Conservation (phyloP, 768 basidiomycete genomes). For the Termitomyces sp. region DNA sequence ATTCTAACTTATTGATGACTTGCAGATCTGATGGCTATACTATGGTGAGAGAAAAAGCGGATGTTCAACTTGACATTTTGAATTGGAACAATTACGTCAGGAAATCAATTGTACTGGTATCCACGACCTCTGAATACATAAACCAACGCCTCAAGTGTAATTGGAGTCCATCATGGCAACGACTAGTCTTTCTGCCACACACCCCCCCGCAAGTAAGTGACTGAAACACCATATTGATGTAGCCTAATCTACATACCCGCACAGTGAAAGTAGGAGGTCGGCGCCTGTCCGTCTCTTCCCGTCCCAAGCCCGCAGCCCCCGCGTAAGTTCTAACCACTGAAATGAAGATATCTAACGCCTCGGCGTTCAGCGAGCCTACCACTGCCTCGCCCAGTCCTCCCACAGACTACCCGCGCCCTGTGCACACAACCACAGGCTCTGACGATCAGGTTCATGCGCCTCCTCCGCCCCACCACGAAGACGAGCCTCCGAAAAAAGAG, state of each 20-base stretch:
- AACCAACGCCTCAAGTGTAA: neutral
- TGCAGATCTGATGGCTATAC: too few relatives aligned
- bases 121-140: neutral
- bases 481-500: slow-evolving; percentile 43
- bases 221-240: neutral
- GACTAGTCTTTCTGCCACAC: slow-evolving; percentile 26
- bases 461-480: slow-evolving; percentile 32
- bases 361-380: slow-evolving; percentile 11
- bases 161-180: slow-evolving; percentile 19
- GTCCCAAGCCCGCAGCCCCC: slow-evolving; percentile 27
- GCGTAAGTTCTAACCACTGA: slow-evolving; percentile 23
- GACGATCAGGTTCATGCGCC: slow-evolving; percentile 24
- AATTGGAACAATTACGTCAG: slow-evolving; percentile 8
- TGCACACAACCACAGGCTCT: slow-evolving; percentile 23
- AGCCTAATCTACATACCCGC: neutral
- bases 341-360: neutral
- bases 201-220: slow-evolving; percentile 45
- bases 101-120: neutral
- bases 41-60: neutral
- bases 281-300: slow-evolving; percentile 41
- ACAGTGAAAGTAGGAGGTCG: slow-evolving; percentile 48
- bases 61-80: neutral
- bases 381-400: slow-evolving; percentile 11
- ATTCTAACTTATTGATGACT: neutral
- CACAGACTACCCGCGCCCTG: slow-evolving; percentile 50